A percentile compares a stretch with the other conserved stretches of the same genome.
phyloP scores from a whole-genome alignment of 2,329 filamentous ascomycete genomes.

The Diatrype stigma region DNA sequence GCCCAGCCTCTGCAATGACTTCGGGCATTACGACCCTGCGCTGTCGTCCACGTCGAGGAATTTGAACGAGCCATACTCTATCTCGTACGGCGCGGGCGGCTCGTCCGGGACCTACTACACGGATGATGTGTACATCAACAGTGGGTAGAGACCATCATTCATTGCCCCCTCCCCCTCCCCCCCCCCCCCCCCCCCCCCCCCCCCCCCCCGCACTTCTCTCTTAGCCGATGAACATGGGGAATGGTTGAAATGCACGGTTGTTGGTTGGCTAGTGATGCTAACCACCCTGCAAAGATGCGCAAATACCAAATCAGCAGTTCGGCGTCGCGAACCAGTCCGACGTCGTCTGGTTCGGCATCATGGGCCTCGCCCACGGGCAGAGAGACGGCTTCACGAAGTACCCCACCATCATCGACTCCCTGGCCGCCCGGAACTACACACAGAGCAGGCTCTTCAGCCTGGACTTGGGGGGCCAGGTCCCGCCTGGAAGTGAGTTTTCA shows the following conservation, averaged over 20 bases:
- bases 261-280: too few relatives aligned
- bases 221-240: too few relatives aligned
- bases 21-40: constrained; percentile 41
- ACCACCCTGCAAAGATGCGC: constrained; percentile 26
- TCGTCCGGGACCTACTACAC: constrained; percentile 41
- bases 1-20: constrained; percentile 32
- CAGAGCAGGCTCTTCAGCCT: constrained; percentile 47
- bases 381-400: constrained; percentile 42
- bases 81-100: constrained; percentile 34
- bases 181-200: too few relatives aligned
- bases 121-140: constrained; percentile 43
- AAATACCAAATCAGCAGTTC: constrained; percentile 44
- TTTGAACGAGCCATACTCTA: constrained; percentile 29
- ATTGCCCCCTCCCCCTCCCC: not conserved
- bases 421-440: constrained; percentile 44
- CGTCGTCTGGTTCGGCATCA: constrained; percentile 48
- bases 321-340: constrained; percentile 42
- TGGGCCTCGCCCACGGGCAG: constrained; percentile 44
- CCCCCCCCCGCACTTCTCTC: too few relatives aligned
- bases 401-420: constrained; percentile 48
- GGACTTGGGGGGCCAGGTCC: constrained; percentile 38
- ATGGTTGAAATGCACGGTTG: too few relatives aligned
- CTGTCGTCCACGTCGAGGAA: constrained; percentile 38
- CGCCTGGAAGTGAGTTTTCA: constrained; percentile 19
- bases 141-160: constrained; percentile 18